Conservation (phyloP, 2,329 filamentous ascomycete genomes). For the Penicillium nordicum region DNA sequence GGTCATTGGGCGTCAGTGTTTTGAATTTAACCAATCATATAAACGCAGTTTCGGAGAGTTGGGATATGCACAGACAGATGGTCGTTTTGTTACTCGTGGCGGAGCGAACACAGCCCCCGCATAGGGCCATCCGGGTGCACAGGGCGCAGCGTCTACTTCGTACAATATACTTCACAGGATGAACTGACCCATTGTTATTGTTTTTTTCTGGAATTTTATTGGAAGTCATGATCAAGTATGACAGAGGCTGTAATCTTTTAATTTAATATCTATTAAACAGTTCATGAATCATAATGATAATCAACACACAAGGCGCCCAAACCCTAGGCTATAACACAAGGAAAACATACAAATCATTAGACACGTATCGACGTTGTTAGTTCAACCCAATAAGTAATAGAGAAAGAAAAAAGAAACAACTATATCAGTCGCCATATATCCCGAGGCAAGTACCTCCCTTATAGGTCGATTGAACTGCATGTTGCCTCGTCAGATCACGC, state of each 20-base stretch:
- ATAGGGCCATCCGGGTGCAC: neutral
- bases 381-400: neutral
- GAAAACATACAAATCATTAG: neutral
- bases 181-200: neutral
- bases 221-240: neutral
- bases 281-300: neutral
- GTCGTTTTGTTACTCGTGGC: neutral
- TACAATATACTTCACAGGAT: neutral
- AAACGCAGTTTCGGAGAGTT: neutral
- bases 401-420: neutral
- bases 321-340: neutral
- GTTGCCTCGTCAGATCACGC: neutral
- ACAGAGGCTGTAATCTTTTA: neutral
- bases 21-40: neutral
- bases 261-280: neutral
- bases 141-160: neutral
- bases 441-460: constrained; percentile 1
- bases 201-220: neutral
- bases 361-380: neutral
- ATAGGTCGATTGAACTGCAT: neutral
- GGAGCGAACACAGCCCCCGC: constrained; percentile 8
- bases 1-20: neutral
- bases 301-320: neutral
- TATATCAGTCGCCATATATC: neutral
- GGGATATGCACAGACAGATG: neutral